These are phyloP conservation scores for Penicillium maclennaniae DNA, from an alignment of 495 filamentous ascomycete species.

Conservation along the genomic window DNA sequence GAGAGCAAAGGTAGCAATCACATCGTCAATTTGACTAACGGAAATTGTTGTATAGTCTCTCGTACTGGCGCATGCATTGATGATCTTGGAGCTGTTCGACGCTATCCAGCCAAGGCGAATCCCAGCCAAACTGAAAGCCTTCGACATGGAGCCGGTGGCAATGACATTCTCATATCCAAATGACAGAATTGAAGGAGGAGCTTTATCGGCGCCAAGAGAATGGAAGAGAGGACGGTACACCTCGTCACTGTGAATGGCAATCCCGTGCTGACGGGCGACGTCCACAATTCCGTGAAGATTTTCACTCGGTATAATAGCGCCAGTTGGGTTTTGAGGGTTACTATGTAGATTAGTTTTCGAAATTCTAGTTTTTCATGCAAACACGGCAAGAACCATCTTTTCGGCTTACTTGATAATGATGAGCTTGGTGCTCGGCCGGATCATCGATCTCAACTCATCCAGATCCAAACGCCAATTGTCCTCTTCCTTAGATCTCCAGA, in stretches of 20 bases:
- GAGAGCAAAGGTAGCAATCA: constrained; percentile 70
- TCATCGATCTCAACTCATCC: constrained; percentile 58
- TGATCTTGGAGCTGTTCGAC: constrained; percentile 54
- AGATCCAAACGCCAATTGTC: constrained; percentile 64
- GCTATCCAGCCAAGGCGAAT: constrained; percentile 82
- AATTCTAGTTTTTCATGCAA: too few species aligned
- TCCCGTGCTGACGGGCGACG: constrained; percentile 56
- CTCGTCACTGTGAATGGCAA: constrained; percentile 73
- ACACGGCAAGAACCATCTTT: not conserved
- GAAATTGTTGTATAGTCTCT: constrained; percentile 88
- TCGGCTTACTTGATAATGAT: constrained; percentile 63
- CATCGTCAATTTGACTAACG: constrained; percentile 76
- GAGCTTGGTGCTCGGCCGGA: constrained; percentile 70
- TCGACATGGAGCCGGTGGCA: constrained; percentile 79
- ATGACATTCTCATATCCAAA: constrained; percentile 66
- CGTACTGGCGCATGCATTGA: constrained; percentile 58
- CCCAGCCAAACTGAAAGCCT: constrained; percentile 80
- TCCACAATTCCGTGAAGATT: constrained; percentile 59
- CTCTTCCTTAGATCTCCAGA: constrained; percentile 67
- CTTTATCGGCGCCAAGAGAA: constrained; percentile 49
- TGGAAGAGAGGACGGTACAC: constrained; percentile 88
- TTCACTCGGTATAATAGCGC: constrained; percentile 59
- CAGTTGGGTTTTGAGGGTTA: constrained; percentile 88
- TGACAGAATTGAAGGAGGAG: constrained; percentile 63
- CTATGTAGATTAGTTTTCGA: constrained; percentile 35